Base-by-base conservation (phyloP, 2,329 filamentous ascomycete genomes). In the Hymenoscyphus salicellus region DNA sequence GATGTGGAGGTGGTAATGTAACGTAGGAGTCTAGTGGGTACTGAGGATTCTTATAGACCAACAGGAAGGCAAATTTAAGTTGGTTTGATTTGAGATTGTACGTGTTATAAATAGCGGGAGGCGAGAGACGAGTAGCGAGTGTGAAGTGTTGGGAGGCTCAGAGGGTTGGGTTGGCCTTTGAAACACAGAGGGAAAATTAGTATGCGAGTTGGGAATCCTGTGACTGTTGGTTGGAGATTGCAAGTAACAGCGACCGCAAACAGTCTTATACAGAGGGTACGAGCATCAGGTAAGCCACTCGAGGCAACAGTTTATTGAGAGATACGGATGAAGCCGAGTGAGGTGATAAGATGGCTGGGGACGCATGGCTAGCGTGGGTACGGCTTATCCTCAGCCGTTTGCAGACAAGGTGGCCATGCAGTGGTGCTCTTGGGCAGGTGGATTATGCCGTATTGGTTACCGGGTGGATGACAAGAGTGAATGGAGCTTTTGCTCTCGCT, bases 141-240 rank as follows among this genome's bases (percentile, higher is more conserved):
- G 16, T 56, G 55, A 56, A n/a, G 26, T 32, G 14, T 32, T 56
- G 30, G 28, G 28, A 56, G 55, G 55, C 30, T 33, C 28, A 56
- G 14, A 56, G 46, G n/a, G 30, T 32, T 56, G 26, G 26, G 55
- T 56, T 30, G 23, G 33, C 56, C 56, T 58, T 58, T 36, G 56
- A 58, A 58, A 58, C 55, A 32, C 55, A n/a, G 55, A 20, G 17
- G 56, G 56, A 41, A 58, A 30, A 58, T 58, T 23, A 52, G 20
- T 52, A 52, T 23, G 23, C 23, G 46, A 52, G 46, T 52, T 26
- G 46, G 36, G 20, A 52, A 52, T 52, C 46, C 46, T 52, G 20
- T 56, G 26, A 33, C 14, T 32, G 28, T 28, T 32, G 30, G 55
- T 56, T 33, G 26, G 26, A 7, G 26, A 20, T n/a, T 20, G n/a